These are phyloP conservation scores for Volutella citrinella DNA, from an alignment of 2,329 filamentous ascomycete genomes.

Conservation along the genomic window DNA sequence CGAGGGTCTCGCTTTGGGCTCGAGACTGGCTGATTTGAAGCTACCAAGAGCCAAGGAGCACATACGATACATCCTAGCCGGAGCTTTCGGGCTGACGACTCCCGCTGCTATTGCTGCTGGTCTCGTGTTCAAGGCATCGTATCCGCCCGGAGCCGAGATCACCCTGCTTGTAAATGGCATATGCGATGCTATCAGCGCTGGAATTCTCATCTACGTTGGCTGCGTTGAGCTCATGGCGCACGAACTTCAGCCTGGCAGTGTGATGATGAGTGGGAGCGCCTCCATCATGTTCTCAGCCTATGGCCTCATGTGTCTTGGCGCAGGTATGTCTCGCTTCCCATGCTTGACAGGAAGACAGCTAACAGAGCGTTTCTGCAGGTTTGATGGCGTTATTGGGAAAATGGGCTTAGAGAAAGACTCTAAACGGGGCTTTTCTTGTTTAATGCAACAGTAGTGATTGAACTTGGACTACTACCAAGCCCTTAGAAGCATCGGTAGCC, in stretches of 20 bases:
- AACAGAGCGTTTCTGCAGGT: no score
- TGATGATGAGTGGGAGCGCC: conserved; percentile 45
- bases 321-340: no score
- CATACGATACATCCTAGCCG: conserved; percentile 48
- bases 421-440: no score
- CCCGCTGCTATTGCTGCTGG: conserved; percentile 50
- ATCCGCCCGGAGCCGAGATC: conserved; percentile 23
- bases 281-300: conserved; percentile 61
- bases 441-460: no score
- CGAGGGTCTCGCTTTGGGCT: conserved; percentile 61
- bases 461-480: no score
- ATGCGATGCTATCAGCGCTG: conserved; percentile 79
- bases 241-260: conserved; percentile 83
- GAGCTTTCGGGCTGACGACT: conserved; percentile 49
- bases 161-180: conserved; percentile 71
- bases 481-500: no score
- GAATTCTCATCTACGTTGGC: conserved; percentile 84
- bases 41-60: conserved; percentile 36
- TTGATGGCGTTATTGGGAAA: conserved; percentile 77
- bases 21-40: conserved; percentile 50
- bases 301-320: conserved; percentile 62
- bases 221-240: conserved; percentile 86
- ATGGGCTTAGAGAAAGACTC: no score
- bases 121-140: conserved; percentile 38
- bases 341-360: no score